Base-by-base conservation (phyloP, 306 rosid genomes). In the Quercus robur region DNA sequence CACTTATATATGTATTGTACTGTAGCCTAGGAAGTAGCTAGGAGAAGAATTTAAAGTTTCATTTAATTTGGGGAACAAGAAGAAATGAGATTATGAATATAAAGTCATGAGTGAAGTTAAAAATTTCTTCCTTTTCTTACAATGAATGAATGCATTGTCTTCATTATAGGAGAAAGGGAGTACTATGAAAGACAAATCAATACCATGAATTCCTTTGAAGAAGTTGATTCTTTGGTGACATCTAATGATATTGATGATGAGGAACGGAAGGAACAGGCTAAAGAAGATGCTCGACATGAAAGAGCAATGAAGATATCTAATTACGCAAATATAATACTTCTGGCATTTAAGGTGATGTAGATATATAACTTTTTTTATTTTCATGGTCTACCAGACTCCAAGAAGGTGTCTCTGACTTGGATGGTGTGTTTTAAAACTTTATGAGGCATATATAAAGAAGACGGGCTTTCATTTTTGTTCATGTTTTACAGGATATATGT, bases 251-350 rank as follows among this genome's bases (percentile, higher is more conserved):
- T 78, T 26, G 28, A 26, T 19, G 80, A 79, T 11, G 52, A 11
- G 8, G 83, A 0, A 21, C 23, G 0, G 21, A 0, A 76, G 75
- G 89, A 58, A 21, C 75, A 81, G 73, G 2, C 10, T 17, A 56
- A 58, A 21, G 89, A 88, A 71, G 85, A 67, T 31, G 70, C 62
- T 64, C 88, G 80, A 13, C 89, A 88, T 10, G 91, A 85, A 75
- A 81, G 80, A 80, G 89, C 89, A 33, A 88, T 88, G 91, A 82
- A 4, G 78, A 86, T 88, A 35, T 88, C 91, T 64, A 88, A 88
- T 38, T 84, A 74, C 56, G 89, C 89, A 56, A 88, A 88, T 61
- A 1, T 86, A 26, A 10, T 77, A 59, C 91, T 88, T 76, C 84
- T 88, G 83, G 84, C 66, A 1, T 78, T 88, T 51, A 88, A 88